phyloP scores from a whole-genome alignment of 2,329 filamentous ascomycete species.

The Botrytis medusae region DNA sequence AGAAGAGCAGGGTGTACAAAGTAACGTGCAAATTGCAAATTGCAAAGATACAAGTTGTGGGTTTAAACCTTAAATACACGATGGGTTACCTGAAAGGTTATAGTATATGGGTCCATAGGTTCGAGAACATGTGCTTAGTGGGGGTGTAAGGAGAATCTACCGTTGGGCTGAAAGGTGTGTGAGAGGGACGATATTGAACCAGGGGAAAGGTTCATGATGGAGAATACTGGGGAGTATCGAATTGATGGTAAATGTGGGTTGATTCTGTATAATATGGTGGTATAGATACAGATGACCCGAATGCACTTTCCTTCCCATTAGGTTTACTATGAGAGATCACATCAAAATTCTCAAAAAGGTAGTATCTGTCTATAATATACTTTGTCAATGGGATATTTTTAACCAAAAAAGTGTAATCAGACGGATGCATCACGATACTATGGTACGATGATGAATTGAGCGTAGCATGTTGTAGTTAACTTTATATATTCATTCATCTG shows the following conservation, averaged over 20 bases:
- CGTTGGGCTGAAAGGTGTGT: slow-evolving; percentile 14
- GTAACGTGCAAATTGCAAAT: not conserved
- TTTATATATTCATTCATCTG: not conserved
- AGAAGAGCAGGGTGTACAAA: not conserved
- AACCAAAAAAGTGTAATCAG: not conserved
- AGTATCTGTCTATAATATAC: not conserved
- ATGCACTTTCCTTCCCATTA: not conserved
- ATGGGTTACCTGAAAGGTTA: not conserved
- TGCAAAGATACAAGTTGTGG: slow-evolving; percentile 4
- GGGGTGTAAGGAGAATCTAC: slow-evolving; percentile 1
- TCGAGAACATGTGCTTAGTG: slow-evolving; percentile 14
- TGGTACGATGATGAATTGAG: not conserved
- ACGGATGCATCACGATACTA: slow-evolving; percentile 6
- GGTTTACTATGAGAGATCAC: not conserved
- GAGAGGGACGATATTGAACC: not conserved
- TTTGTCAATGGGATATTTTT: not conserved
- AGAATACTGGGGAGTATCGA: not conserved
- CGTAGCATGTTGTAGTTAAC: not conserved
- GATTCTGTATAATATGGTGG: not conserved
- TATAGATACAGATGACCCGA: not conserved
- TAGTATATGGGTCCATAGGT: slow-evolving; percentile 3
- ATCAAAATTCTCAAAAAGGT: not conserved
- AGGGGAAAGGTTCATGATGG: slow-evolving; percentile 15
- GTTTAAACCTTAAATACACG: slow-evolving; percentile 14
- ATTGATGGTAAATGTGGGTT: not conserved